Evolutionary conservation across 345 rosid species (phyloP).

Genomic region (Hevea brasiliensis): DNA sequence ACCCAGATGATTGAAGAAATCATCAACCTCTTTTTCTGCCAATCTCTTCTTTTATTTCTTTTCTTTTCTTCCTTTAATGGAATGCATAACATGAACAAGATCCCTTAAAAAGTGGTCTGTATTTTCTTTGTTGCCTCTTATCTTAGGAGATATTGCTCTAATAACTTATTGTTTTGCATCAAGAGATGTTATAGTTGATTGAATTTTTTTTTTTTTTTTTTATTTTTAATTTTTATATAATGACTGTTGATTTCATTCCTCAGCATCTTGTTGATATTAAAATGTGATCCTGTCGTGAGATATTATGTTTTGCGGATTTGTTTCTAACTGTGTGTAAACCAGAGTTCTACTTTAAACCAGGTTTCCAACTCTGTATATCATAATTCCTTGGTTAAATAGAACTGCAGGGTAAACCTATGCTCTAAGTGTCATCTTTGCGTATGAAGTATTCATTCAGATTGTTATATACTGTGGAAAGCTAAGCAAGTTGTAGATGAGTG

Average conservation of each 20-base stretch:
- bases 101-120: too few relatives aligned
- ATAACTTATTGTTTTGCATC: not conserved
- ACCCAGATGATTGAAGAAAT: too few relatives aligned
- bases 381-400: not conserved
- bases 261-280: not conserved
- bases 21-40: too few relatives aligned
- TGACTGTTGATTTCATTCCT: slow-evolving; percentile 1
- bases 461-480: not conserved
- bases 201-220: not conserved
- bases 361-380: not conserved
- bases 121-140: too few relatives aligned
- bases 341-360: not conserved
- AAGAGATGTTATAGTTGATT: not conserved
- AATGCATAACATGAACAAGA: not conserved
- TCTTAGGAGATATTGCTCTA: not conserved
- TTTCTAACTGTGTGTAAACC: too few relatives aligned
- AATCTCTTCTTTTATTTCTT: too few relatives aligned
- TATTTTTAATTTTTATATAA: too few relatives aligned
- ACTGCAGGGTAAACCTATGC: not conserved
- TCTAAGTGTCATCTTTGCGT: not conserved
- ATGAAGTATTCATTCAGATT: not conserved
- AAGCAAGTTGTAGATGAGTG: too few relatives aligned
- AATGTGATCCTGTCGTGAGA: too few relatives aligned
- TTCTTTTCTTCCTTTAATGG: too few relatives aligned
- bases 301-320: too few relatives aligned